Evolutionary conservation across 257 asterid species (phyloP).

Genomic region (Gardenia jasminoides): DNA sequence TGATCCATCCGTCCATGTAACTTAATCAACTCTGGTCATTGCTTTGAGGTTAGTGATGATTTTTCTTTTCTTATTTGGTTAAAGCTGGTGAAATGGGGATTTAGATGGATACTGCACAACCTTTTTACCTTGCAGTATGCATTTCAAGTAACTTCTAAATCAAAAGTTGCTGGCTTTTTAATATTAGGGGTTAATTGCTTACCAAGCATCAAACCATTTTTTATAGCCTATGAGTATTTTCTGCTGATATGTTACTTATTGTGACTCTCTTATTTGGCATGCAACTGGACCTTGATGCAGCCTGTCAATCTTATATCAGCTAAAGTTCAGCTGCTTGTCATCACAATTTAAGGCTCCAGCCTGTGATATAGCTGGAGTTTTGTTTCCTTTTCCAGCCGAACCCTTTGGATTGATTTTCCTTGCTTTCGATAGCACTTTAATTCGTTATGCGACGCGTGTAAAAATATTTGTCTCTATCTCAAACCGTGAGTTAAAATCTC

Average conservation of each 20-base stretch:
- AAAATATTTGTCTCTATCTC: slow-evolving; percentile 24
- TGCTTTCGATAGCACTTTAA: slow-evolving; percentile 19
- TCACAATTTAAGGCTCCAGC: slow-evolving; percentile 43
- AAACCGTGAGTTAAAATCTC: slow-evolving; percentile 18
- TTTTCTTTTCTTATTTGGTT: neutral
- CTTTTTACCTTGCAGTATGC: neutral
- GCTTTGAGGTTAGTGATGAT: neutral
- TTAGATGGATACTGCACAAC: neutral
- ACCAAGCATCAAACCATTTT: neutral
- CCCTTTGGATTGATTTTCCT: slow-evolving; percentile 22
- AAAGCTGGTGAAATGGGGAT: neutral
- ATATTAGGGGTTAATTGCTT: neutral
- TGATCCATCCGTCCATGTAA: neutral
- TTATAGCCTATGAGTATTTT: neutral
- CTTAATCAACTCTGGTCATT: neutral
- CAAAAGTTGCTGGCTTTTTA: neutral
- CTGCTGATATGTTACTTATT: neutral
- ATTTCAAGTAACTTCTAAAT: neutral
- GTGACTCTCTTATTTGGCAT: neutral
- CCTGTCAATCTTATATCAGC: slow-evolving; percentile 8
- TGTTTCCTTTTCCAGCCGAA: slow-evolving; percentile 41
- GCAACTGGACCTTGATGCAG: neutral
- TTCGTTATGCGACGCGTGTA: slow-evolving; percentile 27
- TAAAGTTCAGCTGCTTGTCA: slow-evolving; percentile 14
- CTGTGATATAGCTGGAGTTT: slow-evolving; percentile 54